Percentiles rank a stretch among this genome's conserved stretches.
These are phyloP conservation scores for Pythium diclinum DNA, from an alignment of 352 stramenopile species.

Conservation along the genomic window DNA sequence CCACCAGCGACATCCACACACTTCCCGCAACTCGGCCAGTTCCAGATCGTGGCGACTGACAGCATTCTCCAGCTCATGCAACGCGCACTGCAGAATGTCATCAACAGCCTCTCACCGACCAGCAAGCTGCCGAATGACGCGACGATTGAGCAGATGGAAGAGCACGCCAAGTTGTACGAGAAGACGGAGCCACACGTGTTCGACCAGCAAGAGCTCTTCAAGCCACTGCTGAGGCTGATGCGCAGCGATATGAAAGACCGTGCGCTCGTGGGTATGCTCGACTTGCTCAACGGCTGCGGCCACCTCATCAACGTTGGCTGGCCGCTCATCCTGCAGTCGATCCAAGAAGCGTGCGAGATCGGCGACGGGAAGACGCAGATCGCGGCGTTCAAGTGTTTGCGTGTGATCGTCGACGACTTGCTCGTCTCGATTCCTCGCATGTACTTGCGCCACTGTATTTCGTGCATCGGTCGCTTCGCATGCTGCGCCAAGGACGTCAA, in stretches of 20 bases:
- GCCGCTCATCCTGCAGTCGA: constrained; percentile 60
- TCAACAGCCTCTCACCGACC: constrained; percentile 58
- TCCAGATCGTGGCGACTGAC: constrained; percentile 77
- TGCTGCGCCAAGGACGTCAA: constrained; percentile 95
- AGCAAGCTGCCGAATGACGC: constrained; percentile 40
- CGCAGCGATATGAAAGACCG: constrained; percentile 79
- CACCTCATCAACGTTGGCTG: constrained; percentile 71
- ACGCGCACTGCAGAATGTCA: constrained; percentile 53
- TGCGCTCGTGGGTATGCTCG: constrained; percentile 59
- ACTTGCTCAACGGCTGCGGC: constrained; percentile 74
- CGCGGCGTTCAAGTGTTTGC: constrained; percentile 93
- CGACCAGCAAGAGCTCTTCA: constrained; percentile 70
- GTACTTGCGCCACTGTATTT: constrained; percentile 74
- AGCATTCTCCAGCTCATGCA: constrained; percentile 81
- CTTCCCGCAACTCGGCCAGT: constrained; percentile 61
- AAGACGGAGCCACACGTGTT: constrained; percentile 45
- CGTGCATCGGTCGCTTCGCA: constrained; percentile 94
- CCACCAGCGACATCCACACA: constrained; percentile 36
- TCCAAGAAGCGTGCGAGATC: constrained; percentile 62
- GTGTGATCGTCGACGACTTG: constrained; percentile 96
- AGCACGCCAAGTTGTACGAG: constrained; percentile 31
- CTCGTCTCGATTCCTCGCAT: constrained; percentile 81
- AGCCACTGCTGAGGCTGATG: constrained; percentile 52
- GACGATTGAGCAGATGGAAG: constrained; percentile 47
- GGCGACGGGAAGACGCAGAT: constrained; percentile 80